phyloP scores from a whole-genome alignment of 176 grass and related monocot species.

The Musa acuminata region DNA sequence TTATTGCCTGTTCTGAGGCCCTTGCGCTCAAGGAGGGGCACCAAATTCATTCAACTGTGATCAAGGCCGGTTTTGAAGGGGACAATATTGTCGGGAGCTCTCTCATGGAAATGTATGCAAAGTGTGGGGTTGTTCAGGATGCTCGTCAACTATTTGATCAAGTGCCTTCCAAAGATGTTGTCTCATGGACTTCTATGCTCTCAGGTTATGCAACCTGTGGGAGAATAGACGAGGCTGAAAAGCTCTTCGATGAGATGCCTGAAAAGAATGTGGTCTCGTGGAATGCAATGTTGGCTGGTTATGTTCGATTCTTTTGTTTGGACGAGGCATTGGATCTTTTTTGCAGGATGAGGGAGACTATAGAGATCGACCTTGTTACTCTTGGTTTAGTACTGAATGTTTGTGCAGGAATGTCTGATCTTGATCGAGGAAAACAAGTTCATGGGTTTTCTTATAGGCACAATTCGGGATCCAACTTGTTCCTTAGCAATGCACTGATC shows the following conservation, averaged over 20 bases:
- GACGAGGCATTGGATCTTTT: conserved; percentile 67
- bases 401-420: conserved; percentile 51
- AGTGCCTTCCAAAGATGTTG: conserved; percentile 41
- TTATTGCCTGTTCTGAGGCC: conserved; percentile 60
- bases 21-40: conserved; percentile 43
- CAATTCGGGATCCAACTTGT: conserved; percentile 27
- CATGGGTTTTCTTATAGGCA: conserved; percentile 47
- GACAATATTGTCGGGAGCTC: conserved; percentile 39
- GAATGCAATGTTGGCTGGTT: conserved; percentile 80
- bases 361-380: conserved; percentile 44
- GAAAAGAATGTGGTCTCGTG: conserved; percentile 66
- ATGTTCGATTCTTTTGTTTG: conserved; percentile 43
- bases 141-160: conserved; percentile 52
- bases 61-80: conserved; percentile 45
- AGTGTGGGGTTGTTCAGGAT: conserved; percentile 58
- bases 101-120: conserved; percentile 66
- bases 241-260: conserved; percentile 58
- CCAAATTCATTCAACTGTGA: conserved; percentile 44
- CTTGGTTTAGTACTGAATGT: conserved; percentile 56
- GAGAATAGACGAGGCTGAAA: conserved; percentile 61
- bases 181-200: conserved; percentile 67
- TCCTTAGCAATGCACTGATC: conserved; percentile 48
- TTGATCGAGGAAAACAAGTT: conserved; percentile 58
- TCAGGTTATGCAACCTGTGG: conserved; percentile 55
- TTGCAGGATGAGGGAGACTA: conserved; percentile 47